Evolutionary conservation across 495 filamentous ascomycete species (phyloP), one percentile per base, ranked within the genome.

Genomic region (Xanthoparmelia taractica): DNA sequence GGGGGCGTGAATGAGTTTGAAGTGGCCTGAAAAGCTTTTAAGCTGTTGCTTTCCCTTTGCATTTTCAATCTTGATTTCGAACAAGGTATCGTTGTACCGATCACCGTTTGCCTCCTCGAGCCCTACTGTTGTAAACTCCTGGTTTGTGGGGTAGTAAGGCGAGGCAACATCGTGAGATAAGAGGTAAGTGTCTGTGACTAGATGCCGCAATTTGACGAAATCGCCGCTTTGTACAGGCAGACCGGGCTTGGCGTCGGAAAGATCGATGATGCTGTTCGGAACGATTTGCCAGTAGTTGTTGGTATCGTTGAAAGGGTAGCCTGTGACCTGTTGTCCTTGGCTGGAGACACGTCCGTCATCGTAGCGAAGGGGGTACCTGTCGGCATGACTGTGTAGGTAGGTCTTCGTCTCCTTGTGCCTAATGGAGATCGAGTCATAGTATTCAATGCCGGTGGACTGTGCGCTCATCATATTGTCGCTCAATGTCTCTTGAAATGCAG

Each of bases 151-250:
- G 74, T 85, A 96, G 77, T 87, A 95, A 18, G 94, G 94, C 52
- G 95, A 97, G n/a, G 94, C 94, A 56, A 98, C 94, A 73, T 98
- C 94, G 72, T 98, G 94, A n/a, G 90, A 91, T 56, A 98, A 74
- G 37, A 98, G 86, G 66, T 88, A 79, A n/a, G 85, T 89, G 72
- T 96, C 84, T 0, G 95, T 98, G 40, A 88, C 85, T 37, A 96
- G 67, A 72, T 98, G 94, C 65, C 88, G 86, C 31, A 98, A 86
- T 74, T 92, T 87, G 56, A 98, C 83, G 37, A 96, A 74, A 66
- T 97, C 94, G 47, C 92, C 88, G 68, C 95, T 92, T 71, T 82
- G 86, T 60, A 98, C 88, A 31, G 77, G 83, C 63, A 81, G 84
- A 56, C 83, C 82, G 23, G 77, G 55, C 15, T 59, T 63, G 37